Base-by-base conservation (phyloP, 192 early-diverging fungal genomes). In the Backusella morwellensis region DNA sequence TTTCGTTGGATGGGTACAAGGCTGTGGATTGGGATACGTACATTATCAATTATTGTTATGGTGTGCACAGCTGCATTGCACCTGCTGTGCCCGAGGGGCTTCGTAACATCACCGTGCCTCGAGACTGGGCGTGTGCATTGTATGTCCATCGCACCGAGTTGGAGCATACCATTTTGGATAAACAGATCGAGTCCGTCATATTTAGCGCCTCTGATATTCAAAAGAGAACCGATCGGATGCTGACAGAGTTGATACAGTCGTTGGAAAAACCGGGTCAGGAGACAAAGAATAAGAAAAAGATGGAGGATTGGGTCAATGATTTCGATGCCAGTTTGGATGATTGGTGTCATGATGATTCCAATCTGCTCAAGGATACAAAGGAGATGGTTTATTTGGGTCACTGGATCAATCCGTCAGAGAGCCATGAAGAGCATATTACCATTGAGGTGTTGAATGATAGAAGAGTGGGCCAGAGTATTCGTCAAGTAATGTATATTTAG, bases 321-420 rank as follows among this genome's bases (percentile, higher is more conserved):
- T 77, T 84, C 23, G 82, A 84, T 50, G 73, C 78, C 2, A 78
- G 76, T 38, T 74, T 84, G 54, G 82, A 84, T 59, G 82, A 84
- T 73, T 84, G 82, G 82, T 80, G 76, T n/a, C 78, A 84, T 69
- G 82, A 84, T 75, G 82, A 84, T 69, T 78, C 75, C 0, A 73
- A 78, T 17, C 50, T 84, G 2, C 19, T 80, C 3, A 73, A 75
- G 8, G 74, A 80, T 34, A 77, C 73, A 9, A 56, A 34, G 15
- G 40, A 54, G 56, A 77, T 72, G 21, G 70, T 54, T 6, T 59
- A 78, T 38, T 41, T 84, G 9, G 82, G 82, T 9, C 66, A 74
- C 11, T 84, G 82, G 82, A 41, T 68, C 35, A 38, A 63, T 26
- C 72, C 68, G 0, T 54, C 75, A 6, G 76, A 75, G 23, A 76